Percentiles rank a stretch among this genome's conserved stretches.
phyloP scores from a whole-genome alignment of 202 grass and related monocot genomes.

The Panicum virgatum region DNA sequence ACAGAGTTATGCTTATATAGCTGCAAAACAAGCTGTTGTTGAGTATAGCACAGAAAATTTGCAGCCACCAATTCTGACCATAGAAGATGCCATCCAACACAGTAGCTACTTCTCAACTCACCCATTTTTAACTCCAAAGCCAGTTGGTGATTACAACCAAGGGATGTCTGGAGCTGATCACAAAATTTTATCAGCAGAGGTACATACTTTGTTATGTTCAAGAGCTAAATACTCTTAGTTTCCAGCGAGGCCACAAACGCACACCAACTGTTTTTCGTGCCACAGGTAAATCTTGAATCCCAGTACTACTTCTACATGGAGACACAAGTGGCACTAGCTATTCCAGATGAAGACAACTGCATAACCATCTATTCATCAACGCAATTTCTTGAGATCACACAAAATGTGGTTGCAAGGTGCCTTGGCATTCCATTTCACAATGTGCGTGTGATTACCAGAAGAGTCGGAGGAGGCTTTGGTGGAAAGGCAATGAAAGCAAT shows the following conservation, averaged over 20 bases:
- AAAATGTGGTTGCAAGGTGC: constrained; percentile 53
- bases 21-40: constrained; percentile 57
- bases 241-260: neutral
- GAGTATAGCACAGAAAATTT: constrained; percentile 60
- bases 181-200: constrained; percentile 64
- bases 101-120: constrained; percentile 50
- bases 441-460: constrained; percentile 74
- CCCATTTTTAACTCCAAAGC: constrained; percentile 31
- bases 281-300: constrained; percentile 78
- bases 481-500: constrained; percentile 67
- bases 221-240: neutral
- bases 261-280: neutral
- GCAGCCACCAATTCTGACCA: constrained; percentile 59
- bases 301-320: constrained; percentile 92
- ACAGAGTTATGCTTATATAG: constrained; percentile 66
- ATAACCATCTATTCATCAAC: constrained; percentile 58
- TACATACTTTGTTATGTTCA: constrained; percentile 12
- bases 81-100: constrained; percentile 59
- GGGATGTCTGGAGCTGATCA: constrained; percentile 80
- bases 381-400: constrained; percentile 44
- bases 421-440: constrained; percentile 73
- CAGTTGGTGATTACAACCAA: constrained; percentile 57
- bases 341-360: constrained; percentile 83
- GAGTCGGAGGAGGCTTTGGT: constrained; percentile 77
- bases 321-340: constrained; percentile 52